Conservation (phyloP, 2,329 filamentous ascomycete species). For the Botrytis medusae region DNA sequence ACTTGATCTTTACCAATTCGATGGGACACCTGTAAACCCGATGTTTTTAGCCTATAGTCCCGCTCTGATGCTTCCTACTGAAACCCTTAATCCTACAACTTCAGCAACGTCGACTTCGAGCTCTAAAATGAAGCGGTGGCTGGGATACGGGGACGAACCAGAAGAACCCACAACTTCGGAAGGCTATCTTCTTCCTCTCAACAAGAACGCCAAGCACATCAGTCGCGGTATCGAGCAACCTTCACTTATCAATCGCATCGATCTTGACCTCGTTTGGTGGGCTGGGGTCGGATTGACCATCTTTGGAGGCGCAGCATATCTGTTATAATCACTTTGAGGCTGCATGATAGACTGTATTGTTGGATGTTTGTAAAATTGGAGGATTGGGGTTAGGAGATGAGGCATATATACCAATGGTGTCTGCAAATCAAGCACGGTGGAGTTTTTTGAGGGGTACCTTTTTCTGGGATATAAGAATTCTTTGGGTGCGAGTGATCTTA, state of each 20-base stretch:
- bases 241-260: slow-evolving; percentile 30
- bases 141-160: slow-evolving; percentile 30
- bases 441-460: slow-evolving; percentile 20
- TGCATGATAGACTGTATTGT: slow-evolving; percentile 5
- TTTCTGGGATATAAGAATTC: slow-evolving; percentile 24
- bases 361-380: slow-evolving; percentile 29
- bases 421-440: slow-evolving; percentile 12
- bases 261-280: slow-evolving; percentile 40
- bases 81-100: slow-evolving; percentile 58
- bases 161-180: slow-evolving; percentile 43
- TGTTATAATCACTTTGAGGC: slow-evolving; percentile 31
- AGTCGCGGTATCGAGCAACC: slow-evolving; percentile 31
- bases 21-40: slow-evolving; percentile 65
- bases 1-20: slow-evolving; percentile 62
- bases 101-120: slow-evolving; percentile 42
- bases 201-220: slow-evolving; percentile 38
- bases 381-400: slow-evolving; percentile 20
- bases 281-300: slow-evolving; percentile 39
- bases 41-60: slow-evolving; percentile 64
- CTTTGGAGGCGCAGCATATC: slow-evolving; percentile 40
- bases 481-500: slow-evolving; percentile 9
- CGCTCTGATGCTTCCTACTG: slow-evolving; percentile 69
- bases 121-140: slow-evolving; percentile 41
- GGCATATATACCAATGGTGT: slow-evolving; percentile 27
- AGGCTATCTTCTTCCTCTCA: slow-evolving; percentile 31